Base-by-base conservation (phyloP, 2,329 filamentous ascomycete genomes). In the Fusarium lyarnte region DNA sequence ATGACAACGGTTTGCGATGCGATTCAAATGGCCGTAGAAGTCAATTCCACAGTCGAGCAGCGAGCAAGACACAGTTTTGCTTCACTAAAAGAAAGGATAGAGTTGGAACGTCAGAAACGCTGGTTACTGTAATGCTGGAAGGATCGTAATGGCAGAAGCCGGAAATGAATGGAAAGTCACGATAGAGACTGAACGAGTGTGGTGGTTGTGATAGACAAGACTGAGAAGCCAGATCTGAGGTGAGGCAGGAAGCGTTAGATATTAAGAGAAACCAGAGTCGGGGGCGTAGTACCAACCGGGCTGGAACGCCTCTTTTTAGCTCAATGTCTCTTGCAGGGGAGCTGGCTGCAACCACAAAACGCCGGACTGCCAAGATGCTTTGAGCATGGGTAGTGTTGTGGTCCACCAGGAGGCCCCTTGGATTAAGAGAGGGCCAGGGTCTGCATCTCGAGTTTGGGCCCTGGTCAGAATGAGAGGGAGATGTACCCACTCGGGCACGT, bases 41-140 rank as follows among this genome's bases (percentile, higher is more conserved):
- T 81, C 79, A 65, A 81, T 81, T 81, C 76, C 70, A 76, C 78
- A 67, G 73, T 62, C 66, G 39, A 38, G 36, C 43, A 74, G 68
- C 51, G 58, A 73, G 74, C 73, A 77, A 80, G 66, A 80, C 77
- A 70, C 76, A 79, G 79, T 79, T 75, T 77, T 76, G 71, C 76
- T 78, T 77, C 75, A 76, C 73, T 53, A 70, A 76, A 63, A 75
- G 68, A 77, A 78, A 70, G 74, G 69, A 74, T 63, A 43, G 63
- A 69, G 69, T 69, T 65, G 73, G 58, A 63, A 55, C 58, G 69
- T 64, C 63, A 58, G 46, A 72, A 74, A 71, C 58, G 66, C 55
- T 63, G 66, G 63, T 68, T 67, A 70, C 72, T 71, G 66, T 52
- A 62, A 68, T 65, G 70, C 69, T 77, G 60, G 66, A 78, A 80